Conservation (phyloP, 345 rosid genomes). For the Syzygium jambos region DNA sequence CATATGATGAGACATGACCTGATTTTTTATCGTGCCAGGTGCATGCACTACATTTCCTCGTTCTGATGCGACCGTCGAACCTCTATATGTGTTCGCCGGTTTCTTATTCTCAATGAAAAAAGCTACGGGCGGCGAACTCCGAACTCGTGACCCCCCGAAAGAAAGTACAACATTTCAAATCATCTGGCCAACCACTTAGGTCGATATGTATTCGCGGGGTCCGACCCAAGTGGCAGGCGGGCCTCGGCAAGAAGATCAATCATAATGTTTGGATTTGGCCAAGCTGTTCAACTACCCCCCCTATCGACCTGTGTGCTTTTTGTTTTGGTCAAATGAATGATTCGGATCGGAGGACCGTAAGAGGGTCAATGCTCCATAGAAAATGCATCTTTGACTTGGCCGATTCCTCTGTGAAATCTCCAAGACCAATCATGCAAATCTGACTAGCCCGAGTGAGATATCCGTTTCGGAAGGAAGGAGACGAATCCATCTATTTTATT, state of each 20-base stretch:
- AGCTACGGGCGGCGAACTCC: not conserved
- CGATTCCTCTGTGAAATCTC: not conserved
- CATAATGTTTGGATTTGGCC: not conserved
- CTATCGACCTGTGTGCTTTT: fast-evolving
- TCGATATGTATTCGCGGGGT: not conserved
- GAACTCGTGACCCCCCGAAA: fast-evolving
- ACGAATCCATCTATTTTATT: not conserved
- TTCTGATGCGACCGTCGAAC: not conserved
- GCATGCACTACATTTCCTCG: not conserved
- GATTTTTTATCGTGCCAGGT: no score
- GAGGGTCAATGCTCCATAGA: not conserved
- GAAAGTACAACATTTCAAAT: not conserved
- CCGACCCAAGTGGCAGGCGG: not conserved
- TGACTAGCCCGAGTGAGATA: not conserved
- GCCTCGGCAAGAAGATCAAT: not conserved
- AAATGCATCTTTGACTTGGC: not conserved
- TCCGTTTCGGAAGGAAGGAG: not conserved
- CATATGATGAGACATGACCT: not conserved
- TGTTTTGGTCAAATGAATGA: not conserved
- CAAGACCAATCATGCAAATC: not conserved
- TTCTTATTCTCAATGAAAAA: not conserved
- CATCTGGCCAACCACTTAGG: not conserved
- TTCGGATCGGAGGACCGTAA: not conserved
- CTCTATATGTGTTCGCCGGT: not conserved
- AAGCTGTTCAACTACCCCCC: not conserved